Evolutionary conservation across 1,284 basidiomycete genomes (phyloP).

Genomic region (Fomitopsis palustris): DNA sequence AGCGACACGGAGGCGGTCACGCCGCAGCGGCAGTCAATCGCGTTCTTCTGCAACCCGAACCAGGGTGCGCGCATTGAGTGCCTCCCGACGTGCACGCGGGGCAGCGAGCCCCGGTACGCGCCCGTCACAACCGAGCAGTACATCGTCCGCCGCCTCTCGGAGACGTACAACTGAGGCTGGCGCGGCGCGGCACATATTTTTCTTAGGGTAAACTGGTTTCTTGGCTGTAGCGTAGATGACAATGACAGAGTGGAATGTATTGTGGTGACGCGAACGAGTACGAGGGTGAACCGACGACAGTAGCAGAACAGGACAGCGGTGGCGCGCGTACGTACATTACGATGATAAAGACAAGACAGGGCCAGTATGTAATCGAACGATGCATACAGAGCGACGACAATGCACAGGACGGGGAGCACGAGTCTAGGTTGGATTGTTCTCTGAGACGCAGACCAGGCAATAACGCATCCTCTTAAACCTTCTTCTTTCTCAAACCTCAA

Average conservation of each 20-base stretch:
- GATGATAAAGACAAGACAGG: not conserved
- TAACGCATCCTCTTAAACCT: not conserved
- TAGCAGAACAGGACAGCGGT: not conserved
- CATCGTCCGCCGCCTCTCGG: constrained; percentile 67
- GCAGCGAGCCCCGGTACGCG: constrained; percentile 56
- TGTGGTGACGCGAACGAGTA: too few relatives aligned
- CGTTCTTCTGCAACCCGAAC: constrained; percentile 88
- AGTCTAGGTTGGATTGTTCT: not conserved
- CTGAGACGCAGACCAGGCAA: not conserved
- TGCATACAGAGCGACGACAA: not conserved
- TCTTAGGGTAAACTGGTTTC: not conserved
- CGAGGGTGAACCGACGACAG: not conserved
- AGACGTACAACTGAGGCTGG: constrained; percentile 41
- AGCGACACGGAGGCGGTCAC: constrained; percentile 51
- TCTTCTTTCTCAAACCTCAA: not conserved
- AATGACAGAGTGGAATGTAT: not conserved
- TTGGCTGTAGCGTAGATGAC: not conserved
- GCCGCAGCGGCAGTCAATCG: constrained; percentile 74
- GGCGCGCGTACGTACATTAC: not conserved
- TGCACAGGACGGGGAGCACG: not conserved
- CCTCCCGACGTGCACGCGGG: constrained; percentile 60
- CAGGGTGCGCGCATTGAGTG: constrained; percentile 65
- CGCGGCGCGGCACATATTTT: not conserved
- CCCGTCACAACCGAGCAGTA: constrained; percentile 73
- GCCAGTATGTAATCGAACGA: not conserved